These are phyloP conservation scores for Ophiostoma ips DNA, from an alignment of 2,329 filamentous ascomycete genomes.

Conservation along the genomic window DNA sequence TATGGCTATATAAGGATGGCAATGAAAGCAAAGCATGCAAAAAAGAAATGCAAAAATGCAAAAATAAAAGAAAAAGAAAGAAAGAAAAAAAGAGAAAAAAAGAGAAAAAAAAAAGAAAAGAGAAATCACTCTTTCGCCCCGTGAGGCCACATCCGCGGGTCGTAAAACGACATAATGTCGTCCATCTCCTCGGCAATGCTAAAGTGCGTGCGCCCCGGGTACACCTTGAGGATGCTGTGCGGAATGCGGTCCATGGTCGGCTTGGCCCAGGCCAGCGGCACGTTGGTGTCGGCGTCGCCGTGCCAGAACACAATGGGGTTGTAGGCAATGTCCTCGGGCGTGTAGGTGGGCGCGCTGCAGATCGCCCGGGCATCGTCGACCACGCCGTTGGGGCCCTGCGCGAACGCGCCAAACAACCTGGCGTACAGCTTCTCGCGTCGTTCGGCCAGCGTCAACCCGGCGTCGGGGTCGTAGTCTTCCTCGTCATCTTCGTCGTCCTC, in stretches of 20 bases:
- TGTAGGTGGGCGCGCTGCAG: slow-evolving; percentile 20
- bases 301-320: slow-evolving; percentile 21
- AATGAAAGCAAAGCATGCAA: too few species aligned
- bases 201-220: slow-evolving; percentile 20
- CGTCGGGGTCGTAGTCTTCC: neutral
- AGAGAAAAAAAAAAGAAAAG: neutral
- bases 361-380: slow-evolving; percentile 21
- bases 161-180: slow-evolving; percentile 8
- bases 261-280: slow-evolving; percentile 21
- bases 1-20: too few species aligned
- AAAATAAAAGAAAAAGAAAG: too few species aligned
- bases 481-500: neutral
- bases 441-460: slow-evolving; percentile 10
- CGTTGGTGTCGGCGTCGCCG: slow-evolving; percentile 20
- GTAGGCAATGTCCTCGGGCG: slow-evolving; percentile 18
- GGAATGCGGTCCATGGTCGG: slow-evolving; percentile 24
- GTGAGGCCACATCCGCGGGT: neutral
- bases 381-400: slow-evolving; percentile 16
- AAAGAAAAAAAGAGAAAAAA: neutral
- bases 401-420: slow-evolving; percentile 19
- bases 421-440: slow-evolving; percentile 18
- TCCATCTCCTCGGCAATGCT: slow-evolving; percentile 5
- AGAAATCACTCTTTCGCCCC: neutral
- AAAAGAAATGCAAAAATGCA: too few species aligned
- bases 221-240: slow-evolving; percentile 21